These are phyloP conservation scores for Blastocystis sp. DNA, from an alignment of 352 stramenopile genomes.

Conservation along the genomic window DNA sequence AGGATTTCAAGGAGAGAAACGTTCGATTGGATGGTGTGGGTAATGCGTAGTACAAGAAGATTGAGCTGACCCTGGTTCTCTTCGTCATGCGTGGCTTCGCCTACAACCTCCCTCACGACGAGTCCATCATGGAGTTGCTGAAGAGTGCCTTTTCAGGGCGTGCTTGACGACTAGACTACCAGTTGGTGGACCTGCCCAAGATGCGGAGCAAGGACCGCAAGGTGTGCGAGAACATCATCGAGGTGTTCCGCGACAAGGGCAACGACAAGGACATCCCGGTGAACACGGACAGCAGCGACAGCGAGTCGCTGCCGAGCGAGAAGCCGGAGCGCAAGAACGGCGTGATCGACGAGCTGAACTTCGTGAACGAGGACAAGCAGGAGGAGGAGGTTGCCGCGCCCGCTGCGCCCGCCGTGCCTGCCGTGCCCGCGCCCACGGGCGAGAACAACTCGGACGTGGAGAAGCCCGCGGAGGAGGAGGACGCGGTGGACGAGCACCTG, in stretches of 20 bases:
- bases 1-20: conserved; percentile 34
- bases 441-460: background rate
- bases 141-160: background rate
- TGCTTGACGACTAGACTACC: conserved; percentile 9
- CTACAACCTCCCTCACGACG: background rate
- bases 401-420: too few species aligned
- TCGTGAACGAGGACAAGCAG: conserved; percentile 8
- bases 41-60: conserved; percentile 40
- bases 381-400: background rate
- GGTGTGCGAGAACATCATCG: conserved; percentile 37
- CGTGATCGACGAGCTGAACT: background rate
- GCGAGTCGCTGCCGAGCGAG: background rate
- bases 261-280: conserved; percentile 41
- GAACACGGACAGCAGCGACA: background rate
- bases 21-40: background rate
- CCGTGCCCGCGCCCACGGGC: background rate
- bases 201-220: background rate
- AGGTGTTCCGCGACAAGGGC: background rate
- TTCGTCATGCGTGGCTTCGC: conserved; percentile 46
- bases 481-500: background rate
- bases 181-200: background rate
- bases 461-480: background rate
- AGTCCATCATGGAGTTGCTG: background rate
- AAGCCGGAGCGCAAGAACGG: background rate
- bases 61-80: conserved; percentile 54